Evolutionary conservation across 2,329 filamentous ascomycete genomes (phyloP).

Genomic region (Achaetomium macrosporum): DNA sequence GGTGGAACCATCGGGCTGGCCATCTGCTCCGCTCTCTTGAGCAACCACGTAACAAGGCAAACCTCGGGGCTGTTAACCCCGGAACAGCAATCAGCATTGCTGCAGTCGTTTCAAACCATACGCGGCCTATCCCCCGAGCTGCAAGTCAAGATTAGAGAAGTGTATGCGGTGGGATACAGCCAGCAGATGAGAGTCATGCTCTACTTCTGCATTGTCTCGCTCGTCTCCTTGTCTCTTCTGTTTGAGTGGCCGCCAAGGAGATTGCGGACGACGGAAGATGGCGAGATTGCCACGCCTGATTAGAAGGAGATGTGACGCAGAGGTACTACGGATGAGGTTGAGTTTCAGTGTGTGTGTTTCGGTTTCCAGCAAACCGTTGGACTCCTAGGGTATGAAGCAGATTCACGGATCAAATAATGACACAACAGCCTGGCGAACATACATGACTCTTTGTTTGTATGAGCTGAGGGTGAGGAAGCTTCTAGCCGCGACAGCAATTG

Average conservation of each 20-base stretch:
- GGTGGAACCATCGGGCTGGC: slow-evolving; percentile 35
- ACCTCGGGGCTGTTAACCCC: slow-evolving; percentile 1
- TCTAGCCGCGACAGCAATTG: too few relatives aligned
- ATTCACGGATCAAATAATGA: too few relatives aligned
- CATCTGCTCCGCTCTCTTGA: slow-evolving; percentile 26
- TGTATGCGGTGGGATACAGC: slow-evolving; percentile 13
- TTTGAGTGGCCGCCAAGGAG: slow-evolving; percentile 23
- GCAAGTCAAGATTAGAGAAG: slow-evolving; percentile 5
- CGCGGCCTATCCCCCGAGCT: slow-evolving; percentile 16
- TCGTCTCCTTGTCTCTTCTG: slow-evolving; percentile 19
- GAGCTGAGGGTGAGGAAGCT: too few relatives aligned
- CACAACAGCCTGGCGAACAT: too few relatives aligned
- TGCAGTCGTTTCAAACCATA: slow-evolving; percentile 12
- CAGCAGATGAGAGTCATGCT: slow-evolving; percentile 24
- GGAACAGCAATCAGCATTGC: background rate
- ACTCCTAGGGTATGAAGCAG: too few relatives aligned
- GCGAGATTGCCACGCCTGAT: slow-evolving; percentile 3
- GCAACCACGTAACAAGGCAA: slow-evolving; percentile 4
- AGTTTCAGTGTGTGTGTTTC: too few relatives aligned
- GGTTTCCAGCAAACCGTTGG: too few relatives aligned
- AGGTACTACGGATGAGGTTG: too few relatives aligned
- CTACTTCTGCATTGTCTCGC: slow-evolving; percentile 24
- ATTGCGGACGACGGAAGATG: slow-evolving; percentile 6
- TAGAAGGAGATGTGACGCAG: too few relatives aligned
- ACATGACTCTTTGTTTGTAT: too few relatives aligned